phyloP scores from a whole-genome alignment of 805 yeast species.

The Lipomyces oligophaga region DNA sequence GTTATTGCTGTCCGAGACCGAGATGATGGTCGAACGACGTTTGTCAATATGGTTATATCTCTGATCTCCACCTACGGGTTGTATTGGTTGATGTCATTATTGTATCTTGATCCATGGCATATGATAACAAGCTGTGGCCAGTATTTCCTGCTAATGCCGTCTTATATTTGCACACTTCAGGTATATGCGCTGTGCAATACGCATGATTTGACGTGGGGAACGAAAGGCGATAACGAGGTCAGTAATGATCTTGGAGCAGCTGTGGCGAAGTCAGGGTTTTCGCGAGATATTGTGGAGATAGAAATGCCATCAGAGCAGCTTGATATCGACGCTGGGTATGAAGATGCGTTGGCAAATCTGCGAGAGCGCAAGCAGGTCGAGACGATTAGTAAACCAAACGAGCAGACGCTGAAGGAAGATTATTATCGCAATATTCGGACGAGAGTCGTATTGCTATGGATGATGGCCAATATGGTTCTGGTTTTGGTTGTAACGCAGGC shows the following conservation, averaged over 20 bases:
- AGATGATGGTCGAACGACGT: slow-evolving; percentile 61
- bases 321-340: slow-evolving; percentile 74
- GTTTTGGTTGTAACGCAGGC: slow-evolving; percentile 61
- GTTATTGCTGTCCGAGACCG: slow-evolving; percentile 41
- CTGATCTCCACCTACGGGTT: slow-evolving; percentile 77
- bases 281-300: slow-evolving; percentile 53
- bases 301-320: slow-evolving; percentile 66
- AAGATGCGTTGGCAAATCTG: slow-evolving; percentile 50
- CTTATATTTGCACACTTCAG: slow-evolving; percentile 84
- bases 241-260: slow-evolving; percentile 80
- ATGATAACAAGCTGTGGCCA: slow-evolving; percentile 85
- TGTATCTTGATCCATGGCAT: slow-evolving; percentile 88
- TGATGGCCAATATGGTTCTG: slow-evolving; percentile 76
- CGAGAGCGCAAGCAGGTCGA: slow-evolving; percentile 38
- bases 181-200: slow-evolving; percentile 95
- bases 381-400: slow-evolving; percentile 37
- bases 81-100: slow-evolving; percentile 70
- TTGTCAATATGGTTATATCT: slow-evolving; percentile 85
- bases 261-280: slow-evolving; percentile 51
- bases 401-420: slow-evolving; percentile 60
- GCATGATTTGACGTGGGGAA: slow-evolving; percentile 97
- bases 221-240: slow-evolving; percentile 70
- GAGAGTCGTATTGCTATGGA: slow-evolving; percentile 84
- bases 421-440: slow-evolving; percentile 91
- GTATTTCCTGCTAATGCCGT: slow-evolving; percentile 78